Percentiles rank a stretch among this genome's conserved stretches.
phyloP scores from a whole-genome alignment of 2,329 filamentous ascomycete species.

The Chaetomium strumarium region DNA sequence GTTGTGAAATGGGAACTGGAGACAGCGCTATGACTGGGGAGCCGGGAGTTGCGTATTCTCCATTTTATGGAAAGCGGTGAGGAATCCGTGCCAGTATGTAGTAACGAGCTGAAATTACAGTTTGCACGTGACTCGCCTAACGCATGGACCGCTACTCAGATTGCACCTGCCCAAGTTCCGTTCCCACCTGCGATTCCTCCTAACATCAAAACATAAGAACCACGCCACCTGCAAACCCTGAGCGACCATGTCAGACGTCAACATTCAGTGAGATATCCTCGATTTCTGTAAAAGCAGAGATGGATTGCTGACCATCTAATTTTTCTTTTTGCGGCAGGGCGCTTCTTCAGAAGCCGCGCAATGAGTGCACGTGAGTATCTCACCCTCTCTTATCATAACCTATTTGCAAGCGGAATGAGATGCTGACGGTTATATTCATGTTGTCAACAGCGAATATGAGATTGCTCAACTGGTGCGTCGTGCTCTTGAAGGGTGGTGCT shows the following conservation, averaged over 20 bases:
- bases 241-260: slow-evolving; percentile 56
- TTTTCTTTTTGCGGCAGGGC: slow-evolving; percentile 6
- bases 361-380: slow-evolving; percentile 25
- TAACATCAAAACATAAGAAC: slow-evolving; percentile 8
- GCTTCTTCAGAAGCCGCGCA: slow-evolving; percentile 25
- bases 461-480: slow-evolving; percentile 54
- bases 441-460: slow-evolving; percentile 69
- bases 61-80: too few relatives aligned
- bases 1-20: too few relatives aligned
- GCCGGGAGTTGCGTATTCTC: too few relatives aligned
- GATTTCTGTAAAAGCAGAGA: not conserved
- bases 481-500: slow-evolving; percentile 20
- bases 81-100: too few relatives aligned
- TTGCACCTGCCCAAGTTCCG: too few relatives aligned
- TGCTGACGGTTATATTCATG: slow-evolving; percentile 2
- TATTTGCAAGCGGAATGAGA: not conserved
- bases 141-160: too few relatives aligned
- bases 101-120: too few relatives aligned
- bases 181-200: not conserved
- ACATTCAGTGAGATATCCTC: slow-evolving; percentile 58
- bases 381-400: not conserved
- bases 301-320: slow-evolving; percentile 28
- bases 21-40: too few relatives aligned
- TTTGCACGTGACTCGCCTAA: too few relatives aligned
- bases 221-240: slow-evolving; percentile 7